A percentile compares a stretch with the other conserved stretches of the same genome.
These are phyloP conservation scores for Cyclotella sp. DNA, from an alignment of 108 stramenopile species.

Conservation along the genomic window DNA sequence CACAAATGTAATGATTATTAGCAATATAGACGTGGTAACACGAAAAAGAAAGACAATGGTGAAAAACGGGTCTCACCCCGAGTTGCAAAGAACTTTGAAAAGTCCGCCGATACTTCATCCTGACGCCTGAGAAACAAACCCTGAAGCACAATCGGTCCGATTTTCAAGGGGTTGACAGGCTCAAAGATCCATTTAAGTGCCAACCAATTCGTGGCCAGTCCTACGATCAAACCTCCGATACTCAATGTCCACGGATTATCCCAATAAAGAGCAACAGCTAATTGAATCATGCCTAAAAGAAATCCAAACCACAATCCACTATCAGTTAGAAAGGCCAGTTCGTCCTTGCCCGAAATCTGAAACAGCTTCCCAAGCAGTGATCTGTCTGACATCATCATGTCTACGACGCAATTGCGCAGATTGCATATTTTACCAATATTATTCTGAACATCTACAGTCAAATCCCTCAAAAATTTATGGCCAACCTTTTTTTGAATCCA, in stretches of 20 bases:
- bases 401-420: constrained; percentile 53
- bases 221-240: constrained; percentile 70
- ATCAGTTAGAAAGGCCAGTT: constrained; percentile 53
- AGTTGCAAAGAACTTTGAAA: constrained; percentile 58
- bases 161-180: constrained; percentile 67
- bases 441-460: constrained; percentile 55
- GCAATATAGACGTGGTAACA: not conserved
- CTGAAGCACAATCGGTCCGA: constrained; percentile 70
- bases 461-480: constrained; percentile 53
- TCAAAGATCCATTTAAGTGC: constrained; percentile 78
- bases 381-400: constrained; percentile 64
- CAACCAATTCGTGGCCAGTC: constrained; percentile 73
- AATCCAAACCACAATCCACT: constrained; percentile 73
- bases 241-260: constrained; percentile 75
- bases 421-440: constrained; percentile 57
- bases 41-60: not conserved
- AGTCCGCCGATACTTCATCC: constrained; percentile 56
- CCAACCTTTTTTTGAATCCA: constrained; percentile 50
- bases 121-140: constrained; percentile 73
- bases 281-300: constrained; percentile 65
- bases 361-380: constrained; percentile 56
- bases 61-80: constrained; percentile 2
- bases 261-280: constrained; percentile 68
- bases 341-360: constrained; percentile 55
- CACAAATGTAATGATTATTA: not conserved